A percentile compares a stretch with the other conserved stretches of the same genome.
These are phyloP conservation scores for Tothia fuscella DNA, from an alignment of 2,329 filamentous ascomycete species.

Conservation along the genomic window DNA sequence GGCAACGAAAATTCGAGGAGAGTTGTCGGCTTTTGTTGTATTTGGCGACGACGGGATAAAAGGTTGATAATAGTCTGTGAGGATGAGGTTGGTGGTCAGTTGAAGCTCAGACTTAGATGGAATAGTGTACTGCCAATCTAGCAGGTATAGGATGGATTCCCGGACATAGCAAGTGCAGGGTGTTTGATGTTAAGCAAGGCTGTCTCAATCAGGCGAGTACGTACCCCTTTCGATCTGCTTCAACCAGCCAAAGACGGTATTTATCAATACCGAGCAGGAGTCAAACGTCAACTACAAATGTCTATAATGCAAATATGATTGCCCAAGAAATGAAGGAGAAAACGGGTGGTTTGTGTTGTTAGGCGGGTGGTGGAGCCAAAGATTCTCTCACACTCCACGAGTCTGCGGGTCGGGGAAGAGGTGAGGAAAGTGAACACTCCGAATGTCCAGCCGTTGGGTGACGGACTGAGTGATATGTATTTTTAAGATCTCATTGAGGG, in stretches of 20 bases:
- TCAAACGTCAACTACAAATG: background rate
- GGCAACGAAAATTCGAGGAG: background rate
- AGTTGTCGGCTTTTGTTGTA: background rate
- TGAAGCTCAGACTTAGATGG: background rate
- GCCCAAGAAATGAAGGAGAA: constrained; percentile 1
- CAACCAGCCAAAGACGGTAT: no score
- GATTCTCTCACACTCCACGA: no score
- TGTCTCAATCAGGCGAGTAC: background rate
- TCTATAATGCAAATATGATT: constrained; percentile 3
- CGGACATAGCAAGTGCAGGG: constrained; percentile 1
- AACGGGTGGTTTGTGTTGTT: background rate
- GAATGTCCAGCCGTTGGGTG: no score
- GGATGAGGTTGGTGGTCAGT: background rate
- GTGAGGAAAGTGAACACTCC: no score
- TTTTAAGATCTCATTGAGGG: no score
- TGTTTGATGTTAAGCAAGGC: constrained; percentile 4
- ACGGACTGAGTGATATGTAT: no score
- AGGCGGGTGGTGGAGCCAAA: no score
- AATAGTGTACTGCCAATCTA: background rate
- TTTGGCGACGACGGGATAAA: background rate
- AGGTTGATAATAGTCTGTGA: background rate
- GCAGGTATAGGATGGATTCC: constrained; percentile 3
- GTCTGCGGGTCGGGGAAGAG: no score
- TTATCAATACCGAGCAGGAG: background rate
- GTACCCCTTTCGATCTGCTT: constrained; percentile 8